Conservation (phyloP, 208 protist species). For the Acanthamoeba pearcei region DNA sequence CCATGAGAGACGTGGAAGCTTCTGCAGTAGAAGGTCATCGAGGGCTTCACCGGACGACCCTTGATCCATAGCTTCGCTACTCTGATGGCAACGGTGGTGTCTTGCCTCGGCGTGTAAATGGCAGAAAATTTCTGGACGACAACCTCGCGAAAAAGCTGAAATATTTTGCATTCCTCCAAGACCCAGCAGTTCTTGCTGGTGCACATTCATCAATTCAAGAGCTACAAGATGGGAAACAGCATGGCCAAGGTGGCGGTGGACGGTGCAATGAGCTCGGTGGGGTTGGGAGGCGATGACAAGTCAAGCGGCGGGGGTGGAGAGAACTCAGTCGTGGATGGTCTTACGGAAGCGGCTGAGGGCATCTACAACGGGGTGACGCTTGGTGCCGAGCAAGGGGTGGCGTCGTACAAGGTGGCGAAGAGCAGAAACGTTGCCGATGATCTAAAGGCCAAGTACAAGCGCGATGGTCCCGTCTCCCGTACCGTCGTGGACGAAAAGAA, state of each 20-base stretch:
- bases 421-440: constrained; percentile 11
- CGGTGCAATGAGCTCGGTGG: background rate
- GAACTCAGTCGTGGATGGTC: background rate
- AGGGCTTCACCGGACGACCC: background rate
- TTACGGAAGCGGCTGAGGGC: constrained; percentile 21
- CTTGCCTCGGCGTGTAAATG: background rate
- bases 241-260: background rate
- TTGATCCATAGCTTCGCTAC: background rate
- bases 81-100: background rate
- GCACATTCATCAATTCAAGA: background rate
- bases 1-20: background rate
- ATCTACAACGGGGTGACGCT: constrained; percentile 23
- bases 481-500: background rate
- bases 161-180: background rate
- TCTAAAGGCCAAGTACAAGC: constrained; percentile 1
- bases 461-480: background rate
- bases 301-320: background rate
- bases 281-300: background rate
- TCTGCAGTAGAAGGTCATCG: background rate
- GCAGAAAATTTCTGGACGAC: background rate
- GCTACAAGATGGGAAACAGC: background rate
- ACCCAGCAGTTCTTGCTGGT: background rate
- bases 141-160: no score
- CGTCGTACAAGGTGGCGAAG: constrained; percentile 6
- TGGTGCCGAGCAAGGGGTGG: background rate